These are phyloP conservation scores for Euphorbia pulcherrima DNA, from an alignment of 345 rosid genomes.

Conservation along the genomic window DNA sequence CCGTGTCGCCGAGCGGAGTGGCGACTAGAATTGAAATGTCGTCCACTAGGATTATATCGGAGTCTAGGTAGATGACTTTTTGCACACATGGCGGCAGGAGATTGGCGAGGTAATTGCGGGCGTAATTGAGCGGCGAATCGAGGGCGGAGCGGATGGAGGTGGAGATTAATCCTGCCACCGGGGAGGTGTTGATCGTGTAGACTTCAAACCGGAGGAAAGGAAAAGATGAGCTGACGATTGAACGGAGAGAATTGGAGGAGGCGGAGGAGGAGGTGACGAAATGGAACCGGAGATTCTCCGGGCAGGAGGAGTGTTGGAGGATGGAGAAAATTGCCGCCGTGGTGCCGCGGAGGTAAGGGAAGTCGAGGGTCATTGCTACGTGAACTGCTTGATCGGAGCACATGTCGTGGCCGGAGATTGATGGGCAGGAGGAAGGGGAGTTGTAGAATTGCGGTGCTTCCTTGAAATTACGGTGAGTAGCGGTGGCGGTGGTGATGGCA, in stretches of 20 bases:
- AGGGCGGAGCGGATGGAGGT: constrained; percentile 41
- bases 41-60: constrained; percentile 38
- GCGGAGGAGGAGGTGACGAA: constrained; percentile 26
- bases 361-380: constrained; percentile 37
- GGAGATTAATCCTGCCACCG: constrained; percentile 38
- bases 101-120: constrained; percentile 38
- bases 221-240: constrained; percentile 33
- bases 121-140: constrained; percentile 42
- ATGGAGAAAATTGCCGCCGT: constrained; percentile 32
- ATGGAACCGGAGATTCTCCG: constrained; percentile 37
- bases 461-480: constrained; percentile 9
- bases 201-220: constrained; percentile 35
- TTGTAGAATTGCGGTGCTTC: constrained; percentile 36
- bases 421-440: constrained; percentile 12
- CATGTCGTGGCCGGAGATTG: constrained; percentile 11
- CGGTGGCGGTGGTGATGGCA: background rate
- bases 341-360: constrained; percentile 37
- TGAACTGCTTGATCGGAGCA: constrained; percentile 28
- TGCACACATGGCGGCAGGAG: constrained; percentile 30
- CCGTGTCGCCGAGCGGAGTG: constrained; percentile 22
- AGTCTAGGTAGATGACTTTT: constrained; percentile 35
- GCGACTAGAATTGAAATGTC: constrained; percentile 32
- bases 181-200: constrained; percentile 26
- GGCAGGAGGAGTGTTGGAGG: constrained; percentile 45
- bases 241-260: constrained; percentile 22